Evolutionary conservation across 1,284 basidiomycete species (phyloP).

Genomic region (Golubevia sp.): DNA sequence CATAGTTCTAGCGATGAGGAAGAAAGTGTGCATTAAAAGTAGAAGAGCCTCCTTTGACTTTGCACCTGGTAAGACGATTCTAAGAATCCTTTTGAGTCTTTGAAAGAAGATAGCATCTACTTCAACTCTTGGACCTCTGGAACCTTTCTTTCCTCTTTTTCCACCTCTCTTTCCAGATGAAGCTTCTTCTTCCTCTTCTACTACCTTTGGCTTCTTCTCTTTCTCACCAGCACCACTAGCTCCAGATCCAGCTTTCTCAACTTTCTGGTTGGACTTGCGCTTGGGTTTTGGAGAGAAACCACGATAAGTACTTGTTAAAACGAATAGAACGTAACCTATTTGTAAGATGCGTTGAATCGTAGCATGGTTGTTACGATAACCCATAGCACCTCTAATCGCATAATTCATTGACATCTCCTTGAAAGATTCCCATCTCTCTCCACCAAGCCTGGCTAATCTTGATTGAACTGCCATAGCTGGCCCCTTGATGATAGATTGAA

Average conservation of each 20-base stretch:
- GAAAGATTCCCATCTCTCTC: slow-evolving; percentile 29
- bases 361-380: slow-evolving; percentile 44
- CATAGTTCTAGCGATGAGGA: slow-evolving; percentile 85
- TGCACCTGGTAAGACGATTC: slow-evolving; percentile 85
- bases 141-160: slow-evolving; percentile 8
- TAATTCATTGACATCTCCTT: slow-evolving; percentile 39
- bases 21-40: slow-evolving; percentile 81
- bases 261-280: slow-evolving; percentile 21
- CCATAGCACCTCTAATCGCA: slow-evolving; percentile 28
- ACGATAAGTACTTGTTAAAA: slow-evolving; percentile 24
- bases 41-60: slow-evolving; percentile 84
- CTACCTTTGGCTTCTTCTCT: background rate
- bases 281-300: slow-evolving; percentile 34
- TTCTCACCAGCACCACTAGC: background rate
- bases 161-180: slow-evolving; percentile 10
- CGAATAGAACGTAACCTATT: slow-evolving; percentile 36
- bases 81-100: slow-evolving; percentile 75
- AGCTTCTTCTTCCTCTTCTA: background rate
- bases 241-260: background rate
- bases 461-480: slow-evolving; percentile 44
- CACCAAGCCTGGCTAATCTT: slow-evolving; percentile 14
- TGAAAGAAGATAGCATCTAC: slow-evolving; percentile 89
- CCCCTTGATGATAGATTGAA: too few species aligned
- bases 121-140: slow-evolving; percentile 64
- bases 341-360: slow-evolving; percentile 40